phyloP scores from a whole-genome alignment of 2,329 filamentous ascomycete genomes.

The Neospermospora avenae region DNA sequence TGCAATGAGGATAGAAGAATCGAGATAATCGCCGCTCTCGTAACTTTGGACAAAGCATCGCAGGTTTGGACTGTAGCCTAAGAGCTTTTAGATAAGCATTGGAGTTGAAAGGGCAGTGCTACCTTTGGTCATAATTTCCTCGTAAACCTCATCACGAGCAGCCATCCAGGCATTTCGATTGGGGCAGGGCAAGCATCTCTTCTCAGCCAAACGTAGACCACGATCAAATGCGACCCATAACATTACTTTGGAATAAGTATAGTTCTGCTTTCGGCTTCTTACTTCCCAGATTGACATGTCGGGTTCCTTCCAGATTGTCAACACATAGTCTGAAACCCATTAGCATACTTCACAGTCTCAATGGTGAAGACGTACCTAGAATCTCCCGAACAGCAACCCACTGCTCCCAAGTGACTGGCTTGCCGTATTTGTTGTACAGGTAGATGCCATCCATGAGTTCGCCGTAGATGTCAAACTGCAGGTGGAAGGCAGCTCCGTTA shows the following conservation, averaged over 20 bases:
- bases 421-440: slow-evolving; percentile 75
- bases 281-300: slow-evolving; percentile 88
- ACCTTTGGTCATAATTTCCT: slow-evolving; percentile 73
- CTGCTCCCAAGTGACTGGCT: slow-evolving; percentile 72
- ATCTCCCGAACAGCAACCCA: slow-evolving; percentile 70
- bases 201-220: slow-evolving; percentile 69
- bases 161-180: slow-evolving; percentile 64
- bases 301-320: slow-evolving; percentile 59
- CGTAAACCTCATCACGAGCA: slow-evolving; percentile 65
- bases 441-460: slow-evolving; percentile 77
- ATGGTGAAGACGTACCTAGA: slow-evolving; percentile 38
- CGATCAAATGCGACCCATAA: slow-evolving; percentile 80
- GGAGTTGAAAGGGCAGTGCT: not conserved
- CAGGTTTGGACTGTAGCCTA: slow-evolving; percentile 67
- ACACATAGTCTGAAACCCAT: slow-evolving; percentile 56
- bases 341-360: slow-evolving; percentile 9
- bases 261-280: slow-evolving; percentile 70
- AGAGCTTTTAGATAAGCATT: slow-evolving; percentile 3
- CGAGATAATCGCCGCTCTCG: slow-evolving; percentile 65
- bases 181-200: slow-evolving; percentile 72
- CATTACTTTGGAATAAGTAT: slow-evolving; percentile 80
- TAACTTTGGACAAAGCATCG: slow-evolving; percentile 74
- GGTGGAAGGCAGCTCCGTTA: slow-evolving; percentile 72
- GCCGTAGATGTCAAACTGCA: slow-evolving; percentile 77
- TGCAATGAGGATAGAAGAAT: slow-evolving; percentile 72